A percentile compares a stretch with the other conserved stretches of the same genome.
phyloP scores from a whole-genome alignment of 441 rosid genomes.

The Raphanus hybrid region DNA sequence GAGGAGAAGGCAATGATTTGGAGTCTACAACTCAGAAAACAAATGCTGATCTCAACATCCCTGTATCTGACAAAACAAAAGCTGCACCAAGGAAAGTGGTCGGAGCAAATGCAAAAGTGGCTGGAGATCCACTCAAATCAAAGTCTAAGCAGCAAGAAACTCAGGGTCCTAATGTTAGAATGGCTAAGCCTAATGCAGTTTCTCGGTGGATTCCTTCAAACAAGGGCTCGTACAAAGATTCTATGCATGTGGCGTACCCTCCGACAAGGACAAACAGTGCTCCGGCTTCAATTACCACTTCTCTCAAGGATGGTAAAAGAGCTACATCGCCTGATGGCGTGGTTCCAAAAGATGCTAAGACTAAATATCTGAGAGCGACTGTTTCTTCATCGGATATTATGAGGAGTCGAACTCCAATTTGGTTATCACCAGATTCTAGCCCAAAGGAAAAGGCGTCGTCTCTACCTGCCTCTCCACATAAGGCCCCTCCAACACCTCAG shows the following conservation, averaged over 20 bases:
- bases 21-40: slow-evolving; percentile 40
- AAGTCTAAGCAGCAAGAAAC: slow-evolving; percentile 69
- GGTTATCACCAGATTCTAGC: slow-evolving; percentile 42
- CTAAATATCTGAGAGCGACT: slow-evolving; percentile 41
- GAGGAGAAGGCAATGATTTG: slow-evolving; percentile 44
- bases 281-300: slow-evolving; percentile 67
- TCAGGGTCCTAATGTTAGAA: slow-evolving; percentile 57
- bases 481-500: slow-evolving; percentile 43
- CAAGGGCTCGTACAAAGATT: slow-evolving; percentile 78
- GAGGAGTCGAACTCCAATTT: slow-evolving; percentile 48
- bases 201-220: slow-evolving; percentile 91
- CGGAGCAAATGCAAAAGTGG: slow-evolving; percentile 48
- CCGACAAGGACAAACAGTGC: slow-evolving; percentile 86
- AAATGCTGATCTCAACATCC: slow-evolving; percentile 49
- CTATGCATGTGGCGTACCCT: slow-evolving; percentile 82
- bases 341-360: slow-evolving; percentile 50
- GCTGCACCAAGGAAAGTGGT: slow-evolving; percentile 59
- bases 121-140: slow-evolving; percentile 61
- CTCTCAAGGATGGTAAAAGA: slow-evolving; percentile 59
- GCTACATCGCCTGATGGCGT: slow-evolving; percentile 49
- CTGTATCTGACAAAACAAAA: slow-evolving; percentile 51
- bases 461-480: slow-evolving; percentile 39
- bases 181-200: slow-evolving; percentile 70
- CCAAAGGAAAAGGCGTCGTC: slow-evolving; percentile 40
- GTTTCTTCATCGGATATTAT: slow-evolving; percentile 47